phyloP scores from a whole-genome alignment of 768 basidiomycete species.

The Rhodosporidiobolus odoratus region DNA sequence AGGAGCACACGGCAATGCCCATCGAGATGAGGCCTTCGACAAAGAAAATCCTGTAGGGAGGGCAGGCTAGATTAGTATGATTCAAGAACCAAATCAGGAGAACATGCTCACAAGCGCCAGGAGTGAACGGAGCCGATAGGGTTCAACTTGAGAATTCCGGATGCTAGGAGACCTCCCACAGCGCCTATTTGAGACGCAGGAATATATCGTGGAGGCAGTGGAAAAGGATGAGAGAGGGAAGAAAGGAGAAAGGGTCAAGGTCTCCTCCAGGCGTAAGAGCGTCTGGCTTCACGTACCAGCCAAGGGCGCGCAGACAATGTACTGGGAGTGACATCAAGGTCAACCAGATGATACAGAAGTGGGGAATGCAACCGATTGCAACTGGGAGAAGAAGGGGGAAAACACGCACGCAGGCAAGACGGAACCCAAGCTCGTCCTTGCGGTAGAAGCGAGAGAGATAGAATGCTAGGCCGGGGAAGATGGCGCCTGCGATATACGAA shows the following conservation, averaged over 20 bases:
- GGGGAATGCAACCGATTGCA: neutral
- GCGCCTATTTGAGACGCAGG: no score
- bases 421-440: constrained; percentile 39
- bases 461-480: constrained; percentile 32
- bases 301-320: constrained; percentile 40
- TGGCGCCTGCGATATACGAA: neutral
- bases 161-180: constrained; percentile 41
- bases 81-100: neutral
- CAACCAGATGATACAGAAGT: neutral
- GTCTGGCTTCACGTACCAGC: no score
- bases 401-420: constrained; percentile 30
- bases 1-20: constrained; percentile 23
- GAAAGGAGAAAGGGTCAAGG: no score
- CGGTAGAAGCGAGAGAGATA: constrained; percentile 11
- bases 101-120: constrained; percentile 9
- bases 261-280: no score
- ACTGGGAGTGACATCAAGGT: no score
- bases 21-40: constrained; percentile 37
- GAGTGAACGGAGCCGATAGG: neutral
- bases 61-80: neutral
- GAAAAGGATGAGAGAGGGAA: no score
- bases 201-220: no score
- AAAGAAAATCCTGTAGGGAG: constrained; percentile 18
- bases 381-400: neutral
- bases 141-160: constrained; percentile 28